These are phyloP conservation scores for Trichoderma semiorbis DNA, from an alignment of 2,329 filamentous ascomycete genomes.

Conservation along the genomic window DNA sequence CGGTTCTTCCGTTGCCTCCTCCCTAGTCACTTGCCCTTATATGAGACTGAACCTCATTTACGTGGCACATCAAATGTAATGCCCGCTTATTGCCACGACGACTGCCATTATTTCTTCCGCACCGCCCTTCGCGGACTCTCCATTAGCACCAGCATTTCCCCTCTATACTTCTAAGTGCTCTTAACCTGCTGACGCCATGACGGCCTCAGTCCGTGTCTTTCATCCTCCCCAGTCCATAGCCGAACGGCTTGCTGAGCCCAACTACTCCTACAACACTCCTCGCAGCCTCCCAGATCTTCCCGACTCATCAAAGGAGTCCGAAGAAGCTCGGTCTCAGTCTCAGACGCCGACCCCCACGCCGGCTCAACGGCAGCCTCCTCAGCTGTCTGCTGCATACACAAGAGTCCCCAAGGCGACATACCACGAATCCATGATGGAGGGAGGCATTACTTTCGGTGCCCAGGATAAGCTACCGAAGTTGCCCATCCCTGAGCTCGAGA, in stretches of 20 bases:
- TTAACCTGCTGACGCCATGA: slow-evolving; percentile 34
- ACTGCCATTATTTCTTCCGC: slow-evolving; percentile 92
- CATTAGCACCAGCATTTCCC: slow-evolving; percentile 73
- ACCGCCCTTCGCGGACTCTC: slow-evolving; percentile 83
- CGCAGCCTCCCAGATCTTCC: slow-evolving; percentile 35
- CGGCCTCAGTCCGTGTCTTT: slow-evolving; percentile 36
- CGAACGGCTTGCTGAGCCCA: slow-evolving; percentile 56
- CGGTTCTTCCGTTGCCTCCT: slow-evolving; percentile 1
- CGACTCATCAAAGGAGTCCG: slow-evolving; percentile 20
- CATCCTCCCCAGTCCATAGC: slow-evolving; percentile 69
- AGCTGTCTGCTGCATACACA: slow-evolving; percentile 34
- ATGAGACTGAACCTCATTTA: slow-evolving; percentile 6
- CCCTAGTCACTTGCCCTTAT: not conserved
- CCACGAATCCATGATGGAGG: slow-evolving; percentile 53
- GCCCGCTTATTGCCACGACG: slow-evolving; percentile 77
- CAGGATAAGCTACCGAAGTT: slow-evolving; percentile 89
- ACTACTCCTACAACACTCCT: slow-evolving; percentile 35
- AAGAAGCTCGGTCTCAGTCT: not conserved
- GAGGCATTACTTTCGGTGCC: slow-evolving; percentile 80
- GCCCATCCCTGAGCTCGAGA: slow-evolving; percentile 84
- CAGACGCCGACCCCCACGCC: not conserved
- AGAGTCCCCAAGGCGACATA: slow-evolving; percentile 52
- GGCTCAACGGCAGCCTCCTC: slow-evolving; percentile 21
- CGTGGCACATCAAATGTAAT: slow-evolving; percentile 52
- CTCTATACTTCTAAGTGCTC: slow-evolving; percentile 63